Base-by-base conservation (phyloP, 73 alveolate genomes). In the Symbiodinium natans region DNA sequence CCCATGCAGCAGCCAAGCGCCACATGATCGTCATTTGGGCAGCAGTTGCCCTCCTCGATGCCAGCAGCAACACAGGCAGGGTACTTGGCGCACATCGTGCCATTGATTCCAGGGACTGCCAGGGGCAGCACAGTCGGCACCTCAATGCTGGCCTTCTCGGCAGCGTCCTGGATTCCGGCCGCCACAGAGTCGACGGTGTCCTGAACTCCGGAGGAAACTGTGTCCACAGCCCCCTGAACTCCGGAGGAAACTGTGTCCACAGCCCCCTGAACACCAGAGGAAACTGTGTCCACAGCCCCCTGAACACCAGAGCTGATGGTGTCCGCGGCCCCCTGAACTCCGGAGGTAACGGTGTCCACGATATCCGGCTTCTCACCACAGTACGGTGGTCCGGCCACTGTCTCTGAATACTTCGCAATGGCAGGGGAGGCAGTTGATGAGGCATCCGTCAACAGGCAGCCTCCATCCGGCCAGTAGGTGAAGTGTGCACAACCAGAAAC, bases 381-480 rank as follows among this genome's bases (percentile, higher is more conserved):
- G n/a, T 29, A 84, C 41, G 46, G 46, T 38, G 92, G 92, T 10
- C 92, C 92, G 48, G 42, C 17, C n/a, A 84, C 75, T 1, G 75
- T 41, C 42, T 43, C 92, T 6, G 92, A 74, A 39, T 84, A 43
- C 77, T 42, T 41, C 29, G 39, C 77, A 3, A 86, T 85, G 21
- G 95, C 85, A 88, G 95, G 73, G 36, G 68, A 21, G 6, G 73
- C 71, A 34, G n/a, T 27, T 36, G 94, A 87, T 38, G 41, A 38
- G 27, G 34, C 94, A 21, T 39, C 94, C 8, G 94, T 87, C 83
- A 87, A 38, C 31, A 87, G 94, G 41, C 94, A 87, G 36, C 94
- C 94, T 29, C 94, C 94, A 56, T 87, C 94, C 3, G 94, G 94
- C 94, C 94, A 87, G 41, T 54, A 87, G 43, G 94, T 87, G 94